Percentiles rank a stretch among this genome's conserved stretches.
Evolutionary conservation across 2,329 filamentous ascomycete genomes (phyloP).

Genomic region (Penicillium fuscoglaucum): DNA sequence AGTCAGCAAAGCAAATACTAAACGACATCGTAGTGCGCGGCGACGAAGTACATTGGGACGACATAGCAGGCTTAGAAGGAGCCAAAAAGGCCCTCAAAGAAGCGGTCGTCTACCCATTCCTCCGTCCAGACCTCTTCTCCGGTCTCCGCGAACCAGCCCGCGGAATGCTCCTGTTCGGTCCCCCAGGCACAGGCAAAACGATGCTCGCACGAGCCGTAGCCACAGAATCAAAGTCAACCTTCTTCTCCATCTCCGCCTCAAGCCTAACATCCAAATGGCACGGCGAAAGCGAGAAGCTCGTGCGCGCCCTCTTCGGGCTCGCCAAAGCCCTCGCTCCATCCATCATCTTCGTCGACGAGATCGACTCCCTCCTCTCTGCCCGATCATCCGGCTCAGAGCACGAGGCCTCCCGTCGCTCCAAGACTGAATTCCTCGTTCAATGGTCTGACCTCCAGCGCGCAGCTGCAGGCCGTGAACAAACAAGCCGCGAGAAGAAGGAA

Average conservation of each 20-base stretch:
- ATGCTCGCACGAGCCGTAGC: slow-evolving; percentile 95
- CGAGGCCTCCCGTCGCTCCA: slow-evolving; percentile 89
- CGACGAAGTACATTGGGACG: slow-evolving; percentile 91
- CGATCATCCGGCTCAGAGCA: slow-evolving; percentile 78
- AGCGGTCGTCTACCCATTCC: slow-evolving; percentile 93
- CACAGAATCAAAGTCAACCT: slow-evolving; percentile 90
- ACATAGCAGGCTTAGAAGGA: slow-evolving; percentile 85
- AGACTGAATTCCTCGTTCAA: slow-evolving; percentile 96
- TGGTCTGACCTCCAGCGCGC: slow-evolving; percentile 94
- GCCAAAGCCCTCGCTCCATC: slow-evolving; percentile 86
- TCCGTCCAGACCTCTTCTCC: slow-evolving; percentile 93
- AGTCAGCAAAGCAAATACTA: slow-evolving; percentile 84
- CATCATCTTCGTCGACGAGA: slow-evolving; percentile 98
- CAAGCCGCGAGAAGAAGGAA: slow-evolving; percentile 61
- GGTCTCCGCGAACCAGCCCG: slow-evolving; percentile 89
- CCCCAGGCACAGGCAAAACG: slow-evolving; percentile 96
- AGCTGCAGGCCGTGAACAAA: slow-evolving; percentile 76
- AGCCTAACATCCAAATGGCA: slow-evolving; percentile 94
- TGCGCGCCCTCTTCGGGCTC: slow-evolving; percentile 85
- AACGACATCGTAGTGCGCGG: slow-evolving; percentile 95
- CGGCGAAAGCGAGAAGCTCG: slow-evolving; percentile 94
- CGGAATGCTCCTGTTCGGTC: slow-evolving; percentile 94
- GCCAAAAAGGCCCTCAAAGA: slow-evolving; percentile 93
- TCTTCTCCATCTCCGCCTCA: slow-evolving; percentile 95
- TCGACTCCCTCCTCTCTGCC: slow-evolving; percentile 87